Base-by-base conservation (phyloP, 352 stramenopile species). In the Phytophthora cactorum region DNA sequence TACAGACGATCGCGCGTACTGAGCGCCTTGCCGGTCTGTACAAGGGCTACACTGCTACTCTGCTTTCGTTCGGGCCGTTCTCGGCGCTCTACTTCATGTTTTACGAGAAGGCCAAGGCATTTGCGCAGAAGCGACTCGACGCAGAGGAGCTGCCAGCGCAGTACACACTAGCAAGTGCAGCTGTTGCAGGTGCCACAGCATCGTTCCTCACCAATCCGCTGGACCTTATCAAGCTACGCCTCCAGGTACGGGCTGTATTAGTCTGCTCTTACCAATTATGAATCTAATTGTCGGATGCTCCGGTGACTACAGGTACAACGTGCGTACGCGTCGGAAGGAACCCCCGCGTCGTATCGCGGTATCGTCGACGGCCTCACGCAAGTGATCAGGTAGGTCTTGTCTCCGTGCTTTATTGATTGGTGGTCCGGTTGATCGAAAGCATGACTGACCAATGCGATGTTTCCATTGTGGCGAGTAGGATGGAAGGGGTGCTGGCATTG, bases 51-150 rank as follows among this genome's bases (percentile, higher is more conserved):
- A 75, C 65, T 5, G 97, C 97, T 14, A 99, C 98, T 39, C 68
- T 99, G 57, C 74, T 95, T 47, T 99, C 95, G 25, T 99, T 99
- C 62, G 98, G 97, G 8, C 94, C 97, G 4, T 99, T 99, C 81
- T 99, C 95, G 22, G 97, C 96, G 14, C 78, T 99, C 22, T 99
- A 99, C 67, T 99, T 99, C 76, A 88, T 98, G 67, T 97, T 99
- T 61, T 99, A 99, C 70, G 97, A 99, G 41, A 65, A 92, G 72
- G 80, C 77, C 74, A 95, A 95, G 49, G 74, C 78, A 17, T 53
- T 82, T 34, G 66, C 71, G n/a, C 70, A 90, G 34, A 54, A 68
- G 2, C 81, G 75, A 22, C 71, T 91, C 12, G 46, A 68, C 2
- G 58, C 65, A 0, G 56, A 82, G 5, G 77, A 92, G 31, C 66